Evolutionary conservation across 2,329 filamentous ascomycete genomes (phyloP), one percentile per base, ranked within the genome.

Genomic region (Biscogniauxia mediterranea): DNA sequence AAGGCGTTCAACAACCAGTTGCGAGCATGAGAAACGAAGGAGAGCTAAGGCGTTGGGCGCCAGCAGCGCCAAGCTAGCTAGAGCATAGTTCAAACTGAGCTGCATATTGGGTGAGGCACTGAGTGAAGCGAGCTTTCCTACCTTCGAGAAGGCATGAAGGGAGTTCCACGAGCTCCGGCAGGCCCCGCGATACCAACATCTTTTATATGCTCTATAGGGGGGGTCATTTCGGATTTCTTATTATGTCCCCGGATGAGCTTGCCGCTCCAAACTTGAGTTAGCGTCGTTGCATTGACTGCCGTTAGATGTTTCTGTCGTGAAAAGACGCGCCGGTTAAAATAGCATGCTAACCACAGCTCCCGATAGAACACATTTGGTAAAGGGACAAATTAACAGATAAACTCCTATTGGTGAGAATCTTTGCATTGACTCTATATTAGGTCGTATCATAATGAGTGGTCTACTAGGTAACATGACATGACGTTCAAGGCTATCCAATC

Each of bases 1-100:
- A 17, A 71, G 67, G 3, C 69, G 64, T 58, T 70, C 69, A 13
- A 70, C 66, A n/a, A 69, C 67, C 9, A 71, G 67, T 28, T 70
- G 68, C 5, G 68, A 71, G 50, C 68, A 70, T 32, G 69, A 71
- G 61, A 70, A 71, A 2, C 69, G 67, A 50, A 70, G 68, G 20
- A 70, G 60, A 19, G 68, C 68, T 46, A 58, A 63, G 26, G 50
- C 64, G 21, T 54, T 50, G 1, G 65, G 55, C 9, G 62, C 19
- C 17, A 63, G 38, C 20, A 42, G 11, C 25, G 52, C 23, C 13
- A 58, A 19, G n/a, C 55, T 28, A 3, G 54, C 52, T 15, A 66
- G 50, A 23, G 32, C 20, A 20, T 20, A 42, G 15, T n/a, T 56
- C 63, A 52, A 59, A 21, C 54, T 13, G 19, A 55, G 52, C 52